A percentile compares a stretch with the other conserved stretches of the same genome.
phyloP scores from a whole-genome alignment of 2,329 filamentous ascomycete genomes.

The Colletotrichum eleusines region DNA sequence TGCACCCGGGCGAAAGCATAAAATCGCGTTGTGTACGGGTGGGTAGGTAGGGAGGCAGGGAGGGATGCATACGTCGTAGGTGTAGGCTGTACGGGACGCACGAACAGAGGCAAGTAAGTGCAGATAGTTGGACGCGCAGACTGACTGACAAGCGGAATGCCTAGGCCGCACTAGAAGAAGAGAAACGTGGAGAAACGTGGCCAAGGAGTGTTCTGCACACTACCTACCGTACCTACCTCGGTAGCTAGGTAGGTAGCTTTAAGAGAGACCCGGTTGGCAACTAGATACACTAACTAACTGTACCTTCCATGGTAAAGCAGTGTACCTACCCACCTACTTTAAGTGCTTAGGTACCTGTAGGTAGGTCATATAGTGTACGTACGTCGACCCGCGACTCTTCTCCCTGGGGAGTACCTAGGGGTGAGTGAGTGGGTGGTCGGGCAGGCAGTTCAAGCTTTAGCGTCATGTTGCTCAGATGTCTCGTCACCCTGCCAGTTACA shows the following conservation, averaged over 20 bases:
- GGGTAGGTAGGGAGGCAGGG: not conserved
- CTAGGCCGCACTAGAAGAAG: not conserved
- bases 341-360: too few species aligned
- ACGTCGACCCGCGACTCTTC: not conserved
- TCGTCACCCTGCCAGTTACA: constrained; percentile 30
- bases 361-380: too few species aligned
- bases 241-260: too few species aligned
- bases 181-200: not conserved
- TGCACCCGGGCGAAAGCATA: not conserved
- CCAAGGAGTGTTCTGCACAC: not conserved
- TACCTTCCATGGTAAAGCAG: too few species aligned
- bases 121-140: not conserved
- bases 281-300: too few species aligned
- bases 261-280: too few species aligned
- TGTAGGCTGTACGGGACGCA: not conserved
- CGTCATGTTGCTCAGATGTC: constrained; percentile 22
- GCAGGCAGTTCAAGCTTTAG: constrained; percentile 37
- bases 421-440: too few species aligned
- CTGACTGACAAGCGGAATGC: not conserved
- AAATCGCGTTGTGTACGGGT: constrained; percentile 6
- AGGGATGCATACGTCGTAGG: constrained; percentile 18
- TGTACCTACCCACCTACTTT: not conserved
- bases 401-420: not conserved
- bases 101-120: not conserved
- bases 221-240: too few species aligned